Evolutionary conservation across 768 basidiomycete species (phyloP).

Genomic region (Leccinellum albellum): DNA sequence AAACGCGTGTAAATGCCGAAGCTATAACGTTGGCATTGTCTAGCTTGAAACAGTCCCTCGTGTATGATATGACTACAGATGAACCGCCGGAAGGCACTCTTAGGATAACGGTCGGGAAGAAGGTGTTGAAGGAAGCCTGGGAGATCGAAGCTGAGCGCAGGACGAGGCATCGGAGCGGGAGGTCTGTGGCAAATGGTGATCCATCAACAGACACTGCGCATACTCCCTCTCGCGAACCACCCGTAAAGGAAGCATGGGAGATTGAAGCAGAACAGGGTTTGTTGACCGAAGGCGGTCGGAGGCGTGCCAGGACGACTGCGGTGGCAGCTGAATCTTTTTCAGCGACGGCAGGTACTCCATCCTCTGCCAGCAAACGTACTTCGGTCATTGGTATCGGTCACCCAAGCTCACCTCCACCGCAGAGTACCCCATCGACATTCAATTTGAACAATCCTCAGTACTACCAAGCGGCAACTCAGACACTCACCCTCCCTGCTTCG

Average conservation of each 20-base stretch:
- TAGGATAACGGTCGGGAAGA: slow-evolving; percentile 65
- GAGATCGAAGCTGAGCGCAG: slow-evolving; percentile 70
- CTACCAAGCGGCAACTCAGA: slow-evolving; percentile 51
- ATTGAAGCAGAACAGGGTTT: slow-evolving; percentile 74
- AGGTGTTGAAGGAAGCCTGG: slow-evolving; percentile 70
- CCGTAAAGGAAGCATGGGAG: slow-evolving; percentile 73
- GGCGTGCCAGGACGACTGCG: slow-evolving; percentile 51
- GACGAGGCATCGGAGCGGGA: slow-evolving; percentile 38
- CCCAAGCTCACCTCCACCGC: slow-evolving; percentile 25
- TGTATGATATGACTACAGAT: slow-evolving; percentile 52
- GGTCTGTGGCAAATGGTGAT: slow-evolving; percentile 24
- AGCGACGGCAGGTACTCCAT: slow-evolving; percentile 1
- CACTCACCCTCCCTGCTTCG: slow-evolving; percentile 63
- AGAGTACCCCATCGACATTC: slow-evolving; percentile 21
- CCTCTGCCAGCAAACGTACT: slow-evolving; percentile 17
- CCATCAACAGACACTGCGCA: background rate
- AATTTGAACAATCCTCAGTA: slow-evolving; percentile 54
- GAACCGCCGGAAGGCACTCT: slow-evolving; percentile 51
- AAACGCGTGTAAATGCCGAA: slow-evolving; percentile 55
- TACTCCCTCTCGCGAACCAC: slow-evolving; percentile 21
- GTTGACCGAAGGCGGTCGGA: slow-evolving; percentile 67
- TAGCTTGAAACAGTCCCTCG: slow-evolving; percentile 46
- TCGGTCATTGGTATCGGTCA: slow-evolving; percentile 20
- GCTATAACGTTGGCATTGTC: slow-evolving; percentile 44
- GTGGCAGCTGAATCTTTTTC: slow-evolving; percentile 34